Base-by-base conservation (phyloP, 768 basidiomycete genomes). In the Psilocybe cubensis region DNA sequence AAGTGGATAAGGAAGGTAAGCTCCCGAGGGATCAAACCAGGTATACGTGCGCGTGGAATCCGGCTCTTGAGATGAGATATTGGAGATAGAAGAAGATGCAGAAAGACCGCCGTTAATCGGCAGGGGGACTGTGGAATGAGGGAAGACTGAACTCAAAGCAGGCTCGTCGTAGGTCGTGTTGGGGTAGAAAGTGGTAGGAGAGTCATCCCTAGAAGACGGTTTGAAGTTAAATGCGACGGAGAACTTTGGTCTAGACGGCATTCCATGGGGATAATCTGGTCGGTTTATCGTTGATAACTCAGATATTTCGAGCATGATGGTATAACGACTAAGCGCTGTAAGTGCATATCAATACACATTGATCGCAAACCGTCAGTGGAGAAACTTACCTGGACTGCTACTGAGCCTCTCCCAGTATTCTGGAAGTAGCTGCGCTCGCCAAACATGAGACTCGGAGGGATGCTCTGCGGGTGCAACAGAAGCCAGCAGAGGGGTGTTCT, bases 161-260 rank as follows among this genome's bases (percentile, higher is more conserved):
- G 47, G 47, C 9, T 20, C 47, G 2, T 49, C 28, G 23, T 49
- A 46, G 45, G 47, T 29, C 17, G 47, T 21, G 28, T 49, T 49
- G 7, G 43, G 25, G 43, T 49, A 49, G 28, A 49, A 49, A 28
- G 11, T n/a, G 17, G 28, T 2, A 28, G 24, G 14, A 27, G 45
- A 5, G 27, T 18, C 14, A 1, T 23, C 20, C 14, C 11, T 27
- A 2, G 49, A 23, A 38, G 27, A 40, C 3, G 44, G 24, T 28
- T 61, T 62, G 47, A 65, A 51, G 45, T 60, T 65, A 61, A 62
- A 58, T 3, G 61, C 64, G 17, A 65, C 56, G 11, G 61, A 62
- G 33, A 65, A 59, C 23, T 56, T 49, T 12, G 58, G 57, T 14
- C 56, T 57, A n/a, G 43, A 46, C 2, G 44, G 21, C 28, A 48